Base-by-base conservation (phyloP, 2,329 filamentous ascomycete species). In the Xylariaceae sp. region DNA sequence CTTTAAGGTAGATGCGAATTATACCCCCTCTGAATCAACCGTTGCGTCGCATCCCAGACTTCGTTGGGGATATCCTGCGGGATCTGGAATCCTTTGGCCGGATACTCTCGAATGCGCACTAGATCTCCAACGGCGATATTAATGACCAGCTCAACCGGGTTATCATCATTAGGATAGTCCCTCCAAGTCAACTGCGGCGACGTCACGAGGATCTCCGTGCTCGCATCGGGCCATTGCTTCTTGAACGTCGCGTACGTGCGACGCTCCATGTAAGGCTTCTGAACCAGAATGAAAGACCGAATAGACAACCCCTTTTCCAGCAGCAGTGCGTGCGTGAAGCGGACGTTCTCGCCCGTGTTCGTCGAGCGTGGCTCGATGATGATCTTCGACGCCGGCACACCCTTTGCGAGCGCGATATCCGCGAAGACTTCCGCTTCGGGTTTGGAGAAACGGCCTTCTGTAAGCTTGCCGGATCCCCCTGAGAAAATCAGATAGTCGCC, bases 251-350 rank as follows among this genome's bases (percentile, higher is more conserved):
- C 77, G 48, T 74, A 78, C 3, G 77, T 77, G 4, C 77, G 67
- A 39, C 77, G 68, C 66, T 79, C 77, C 77, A 79, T 80, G 59
- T 79, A 79, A 23, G 77, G 77, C 67, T 79, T 80, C 66, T 80
- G 77, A 7, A 79, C 77, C 1, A 79, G 69, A 13, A 79, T 68
- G 35, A 79, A 72, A 1, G 70, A 74, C 35, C 66, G 59, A 0
- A 72, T 56, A 1, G 44, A 51, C 6, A 76, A 49, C 0, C 69
- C 64, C 18, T 53, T 67, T 10, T 70, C 64, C 13, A 56, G 50
- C 1, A 80, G 67, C 8, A 79, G 62, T 0, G 66, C 69, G 44
- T 75, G 66, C 13, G 76, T 78, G 62, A 78, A 78, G 9, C 75
- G 75, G 42, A 79, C 74, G 57, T 79, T 80, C 65, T 79, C 77